Conservation (phyloP, 805 yeast species). For the Metschnikowia colocasiae region DNA sequence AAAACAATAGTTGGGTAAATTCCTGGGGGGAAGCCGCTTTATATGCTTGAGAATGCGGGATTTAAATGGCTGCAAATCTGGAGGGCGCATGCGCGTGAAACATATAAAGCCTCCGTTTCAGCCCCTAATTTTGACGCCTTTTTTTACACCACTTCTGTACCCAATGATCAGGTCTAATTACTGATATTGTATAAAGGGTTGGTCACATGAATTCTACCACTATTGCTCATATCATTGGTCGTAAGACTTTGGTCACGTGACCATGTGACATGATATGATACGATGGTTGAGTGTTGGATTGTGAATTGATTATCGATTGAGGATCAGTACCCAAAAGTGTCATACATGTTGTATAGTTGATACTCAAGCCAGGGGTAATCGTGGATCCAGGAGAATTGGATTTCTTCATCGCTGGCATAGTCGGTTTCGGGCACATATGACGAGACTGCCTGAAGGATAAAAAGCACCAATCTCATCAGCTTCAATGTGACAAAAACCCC, state of each 20-base stretch:
- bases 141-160: too few species aligned
- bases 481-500: slow-evolving; percentile 1
- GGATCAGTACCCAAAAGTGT: slow-evolving; percentile 10
- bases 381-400: slow-evolving; percentile 12
- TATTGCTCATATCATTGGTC: too few species aligned
- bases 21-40: background rate
- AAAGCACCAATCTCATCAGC: background rate
- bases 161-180: too few species aligned
- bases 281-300: too few species aligned
- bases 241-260: background rate
- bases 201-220: background rate
- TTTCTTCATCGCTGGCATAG: background rate
- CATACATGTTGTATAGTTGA: slow-evolving; percentile 10
- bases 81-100: slow-evolving; percentile 1
- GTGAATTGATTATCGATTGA: too few species aligned
- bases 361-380: slow-evolving; percentile 18
- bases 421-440: background rate
- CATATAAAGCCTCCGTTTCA: slow-evolving; percentile 9
- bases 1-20: background rate
- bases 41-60: background rate
- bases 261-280: too few species aligned
- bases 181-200: background rate
- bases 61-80: slow-evolving; percentile 3
- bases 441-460: background rate
- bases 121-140: background rate